A percentile compares a stretch with the other conserved stretches of the same genome.
Evolutionary conservation across 257 asterid genomes (phyloP).

Genomic region (Asclepias syriaca): DNA sequence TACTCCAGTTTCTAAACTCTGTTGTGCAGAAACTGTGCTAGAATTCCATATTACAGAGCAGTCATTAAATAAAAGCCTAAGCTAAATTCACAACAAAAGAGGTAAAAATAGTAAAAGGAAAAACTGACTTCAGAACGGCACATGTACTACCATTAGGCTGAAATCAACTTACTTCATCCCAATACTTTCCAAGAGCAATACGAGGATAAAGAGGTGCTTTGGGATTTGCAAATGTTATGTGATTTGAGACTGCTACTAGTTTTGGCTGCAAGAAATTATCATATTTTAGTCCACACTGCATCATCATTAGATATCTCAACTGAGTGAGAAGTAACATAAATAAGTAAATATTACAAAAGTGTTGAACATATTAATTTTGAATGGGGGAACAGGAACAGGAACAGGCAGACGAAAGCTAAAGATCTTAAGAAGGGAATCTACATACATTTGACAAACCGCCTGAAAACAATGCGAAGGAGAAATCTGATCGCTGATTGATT

Average conservation of each 20-base stretch:
- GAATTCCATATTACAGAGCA: not conserved
- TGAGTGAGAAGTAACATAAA: not conserved
- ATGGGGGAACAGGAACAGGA: not conserved
- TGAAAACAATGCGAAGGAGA: slow-evolving; percentile 47
- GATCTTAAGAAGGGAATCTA: not conserved
- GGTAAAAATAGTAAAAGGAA: not conserved
- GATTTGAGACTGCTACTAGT: slow-evolving; percentile 66
- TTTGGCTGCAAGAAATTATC: slow-evolving; percentile 59
- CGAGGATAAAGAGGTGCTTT: slow-evolving; percentile 93
- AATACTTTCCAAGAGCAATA: slow-evolving; percentile 88
- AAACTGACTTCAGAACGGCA: not conserved
- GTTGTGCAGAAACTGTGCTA: not conserved
- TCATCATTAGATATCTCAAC: not conserved
- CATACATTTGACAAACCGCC: slow-evolving; percentile 49
- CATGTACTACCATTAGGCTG: not conserved
- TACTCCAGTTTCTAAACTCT: not conserved
- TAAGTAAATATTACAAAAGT: not conserved
- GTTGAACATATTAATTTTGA: not conserved
- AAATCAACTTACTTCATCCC: slow-evolving; percentile 73
- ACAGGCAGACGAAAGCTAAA: not conserved
- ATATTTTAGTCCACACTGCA: slow-evolving; percentile 6
- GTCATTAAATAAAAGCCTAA: not conserved
- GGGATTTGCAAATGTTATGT: slow-evolving; percentile 73
- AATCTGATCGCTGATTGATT: slow-evolving; percentile 70
- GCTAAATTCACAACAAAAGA: not conserved